Evolutionary conservation across 164 flowering plant genomes (phyloP).

Genomic region (Vitis cinerea): DNA sequence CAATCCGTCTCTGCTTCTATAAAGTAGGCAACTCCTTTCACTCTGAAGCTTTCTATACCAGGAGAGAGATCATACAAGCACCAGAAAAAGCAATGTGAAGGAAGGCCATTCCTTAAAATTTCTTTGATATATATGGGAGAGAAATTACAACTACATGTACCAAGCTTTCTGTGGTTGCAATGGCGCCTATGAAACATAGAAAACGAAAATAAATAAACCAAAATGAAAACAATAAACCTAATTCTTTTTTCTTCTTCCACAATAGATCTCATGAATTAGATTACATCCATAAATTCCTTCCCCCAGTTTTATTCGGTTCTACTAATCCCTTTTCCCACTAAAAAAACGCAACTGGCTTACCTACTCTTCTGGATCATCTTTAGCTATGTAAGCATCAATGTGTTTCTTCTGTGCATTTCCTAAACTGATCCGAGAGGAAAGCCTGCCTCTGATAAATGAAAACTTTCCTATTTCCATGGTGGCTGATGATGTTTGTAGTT

Average conservation of each 20-base stretch:
- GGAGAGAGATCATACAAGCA: too few relatives aligned
- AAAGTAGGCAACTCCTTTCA: too few relatives aligned
- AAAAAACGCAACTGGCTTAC: slow-evolving; percentile 23
- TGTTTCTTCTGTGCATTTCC: slow-evolving; percentile 11
- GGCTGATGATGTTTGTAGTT: slow-evolving; percentile 50
- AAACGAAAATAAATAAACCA: slow-evolving; percentile 10
- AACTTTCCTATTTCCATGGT: slow-evolving; percentile 47
- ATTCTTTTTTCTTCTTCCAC: slow-evolving; percentile 16
- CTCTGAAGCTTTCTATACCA: too few relatives aligned
- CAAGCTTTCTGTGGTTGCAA: slow-evolving; percentile 31
- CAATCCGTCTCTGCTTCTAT: too few relatives aligned
- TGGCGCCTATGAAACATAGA: slow-evolving; percentile 31
- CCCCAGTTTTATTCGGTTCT: slow-evolving; percentile 45
- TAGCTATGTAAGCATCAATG: slow-evolving; percentile 11
- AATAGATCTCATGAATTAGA: slow-evolving; percentile 43
- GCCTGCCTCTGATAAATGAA: slow-evolving; percentile 5
- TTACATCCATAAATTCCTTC: slow-evolving; percentile 21
- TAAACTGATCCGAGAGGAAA: slow-evolving; percentile 21
- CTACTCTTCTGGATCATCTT: slow-evolving; percentile 17
- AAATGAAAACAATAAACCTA: slow-evolving; percentile 33
- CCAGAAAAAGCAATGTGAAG: not conserved
- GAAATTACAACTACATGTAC: slow-evolving; percentile 33
- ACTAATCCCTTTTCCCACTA: slow-evolving; percentile 18
- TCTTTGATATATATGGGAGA: slow-evolving; percentile 35
- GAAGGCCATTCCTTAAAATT: slow-evolving; percentile 22